phyloP scores from a whole-genome alignment of 2,329 filamentous ascomycete genomes.

The Zasmidium citrigriseum region DNA sequence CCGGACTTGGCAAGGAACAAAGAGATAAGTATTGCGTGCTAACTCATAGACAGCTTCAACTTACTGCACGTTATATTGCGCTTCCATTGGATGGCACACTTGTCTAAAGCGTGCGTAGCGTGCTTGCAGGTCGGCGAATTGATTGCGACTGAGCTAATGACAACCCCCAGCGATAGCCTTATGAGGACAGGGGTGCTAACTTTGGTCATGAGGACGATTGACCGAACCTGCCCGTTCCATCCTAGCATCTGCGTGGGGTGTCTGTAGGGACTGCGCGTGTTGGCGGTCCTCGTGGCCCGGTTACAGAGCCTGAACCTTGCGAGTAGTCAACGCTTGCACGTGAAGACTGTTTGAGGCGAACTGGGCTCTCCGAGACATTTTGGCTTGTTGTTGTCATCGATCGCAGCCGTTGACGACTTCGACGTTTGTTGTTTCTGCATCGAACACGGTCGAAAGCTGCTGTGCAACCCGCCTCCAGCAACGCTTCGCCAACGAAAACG shows the following conservation, averaged over 20 bases:
- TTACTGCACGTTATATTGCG: neutral
- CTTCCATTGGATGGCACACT: neutral
- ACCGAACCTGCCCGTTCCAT: neutral
- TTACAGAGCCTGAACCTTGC: neutral
- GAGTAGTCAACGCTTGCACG: neutral
- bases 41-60: neutral
- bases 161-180: neutral
- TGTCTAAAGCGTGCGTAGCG: neutral
- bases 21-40: neutral
- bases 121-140: neutral
- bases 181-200: neutral
- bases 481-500: neutral
- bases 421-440: neutral
- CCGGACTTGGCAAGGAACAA: neutral
- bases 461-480: neutral
- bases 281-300: neutral
- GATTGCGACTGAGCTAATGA: neutral
- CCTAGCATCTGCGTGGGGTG: neutral
- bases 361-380: neutral
- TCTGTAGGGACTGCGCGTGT: neutral
- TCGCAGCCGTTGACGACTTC: neutral
- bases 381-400: neutral
- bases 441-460: neutral
- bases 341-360: neutral
- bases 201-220: neutral